Evolutionary conservation across 2,329 filamentous ascomycete genomes (phyloP).

Genomic region (Elsinoe necatrix): DNA sequence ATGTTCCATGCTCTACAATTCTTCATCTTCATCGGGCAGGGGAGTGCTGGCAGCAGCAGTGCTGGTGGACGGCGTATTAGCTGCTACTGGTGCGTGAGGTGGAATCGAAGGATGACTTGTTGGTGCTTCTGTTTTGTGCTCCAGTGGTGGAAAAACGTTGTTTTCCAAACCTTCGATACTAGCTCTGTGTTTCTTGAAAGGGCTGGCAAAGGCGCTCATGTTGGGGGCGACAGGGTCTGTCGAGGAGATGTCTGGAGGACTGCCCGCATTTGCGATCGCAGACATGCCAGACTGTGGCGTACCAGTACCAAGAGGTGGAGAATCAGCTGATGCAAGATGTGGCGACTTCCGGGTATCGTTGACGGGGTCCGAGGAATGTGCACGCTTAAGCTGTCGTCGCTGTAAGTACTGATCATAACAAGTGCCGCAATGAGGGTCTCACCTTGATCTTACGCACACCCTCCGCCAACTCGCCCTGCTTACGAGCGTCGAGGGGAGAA

Average conservation of each 20-base stretch:
- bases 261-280: slow-evolving; percentile 25
- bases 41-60: slow-evolving; percentile 4
- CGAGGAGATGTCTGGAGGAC: slow-evolving; percentile 23
- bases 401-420: slow-evolving; percentile 13
- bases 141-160: slow-evolving; percentile 17
- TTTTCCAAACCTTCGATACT: slow-evolving; percentile 41
- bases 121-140: slow-evolving; percentile 3
- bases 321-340: slow-evolving; percentile 28
- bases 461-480: slow-evolving; percentile 67
- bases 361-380: slow-evolving; percentile 53
- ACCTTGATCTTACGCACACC: slow-evolving; percentile 77
- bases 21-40: slow-evolving; percentile 17
- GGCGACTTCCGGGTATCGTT: slow-evolving; percentile 35
- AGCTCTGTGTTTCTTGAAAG: slow-evolving; percentile 66
- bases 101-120: slow-evolving; percentile 3
- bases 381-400: slow-evolving; percentile 60
- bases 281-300: slow-evolving; percentile 32
- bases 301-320: slow-evolving; percentile 36
- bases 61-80: slow-evolving; percentile 10
- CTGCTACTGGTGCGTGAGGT: not conserved
- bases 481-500: slow-evolving; percentile 62
- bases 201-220: slow-evolving; percentile 55
- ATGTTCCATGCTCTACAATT: not conserved
- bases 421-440: slow-evolving; percentile 19
- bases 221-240: slow-evolving; percentile 26